Evolutionary conservation across 83 land plant species (phyloP), one percentile per base, ranked within the genome.

Genomic region (Thuja plicata): DNA sequence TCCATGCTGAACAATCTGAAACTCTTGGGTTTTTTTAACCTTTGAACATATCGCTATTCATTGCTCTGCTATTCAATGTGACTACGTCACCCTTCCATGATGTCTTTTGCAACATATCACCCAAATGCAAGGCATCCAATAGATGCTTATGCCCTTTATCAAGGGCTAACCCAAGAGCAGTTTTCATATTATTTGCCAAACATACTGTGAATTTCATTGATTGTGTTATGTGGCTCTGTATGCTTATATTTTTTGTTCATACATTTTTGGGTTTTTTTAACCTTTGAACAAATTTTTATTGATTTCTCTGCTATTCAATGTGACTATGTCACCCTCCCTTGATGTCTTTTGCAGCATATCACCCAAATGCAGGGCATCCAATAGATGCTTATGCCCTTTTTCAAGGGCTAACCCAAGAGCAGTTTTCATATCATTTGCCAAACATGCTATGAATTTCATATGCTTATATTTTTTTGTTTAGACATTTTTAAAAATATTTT

Each of bases 311-410:
- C 90, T 85, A 81, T 88, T 87, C 34, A 95, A 82, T 3, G 86
- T 90, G 7, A 81, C 87, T 52, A 92, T 87, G 2, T 86, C 93
- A 30, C 45, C 86, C 38, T 90, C 46, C 73, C 92, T 73, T 4
- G 95, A 91, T 8, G 95, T 93, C 57, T 90, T 83, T 60, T 93
- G 90, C 85, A 94, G 87, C 34, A n/a, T 76, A 71, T 93, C 94
- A 5, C 88, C 93, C 27, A 90, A 77, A 2, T 87, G 89, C 84
- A 92, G 86, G 45, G 57, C 19, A 43, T 90, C 92, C 73, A 84
- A 54, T 41, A 92, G 78, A 66, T 87, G 85, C 41, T 54, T 17
- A 84, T 90, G 91, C 10, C 90, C 91, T 3, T 86, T 85, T 7
- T 66, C 88, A 46, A 57, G 46, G 8, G 95, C 95, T 1, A 93